These are phyloP conservation scores for Fusarium devonianum DNA, from an alignment of 2,329 filamentous ascomycete genomes.

Conservation along the genomic window DNA sequence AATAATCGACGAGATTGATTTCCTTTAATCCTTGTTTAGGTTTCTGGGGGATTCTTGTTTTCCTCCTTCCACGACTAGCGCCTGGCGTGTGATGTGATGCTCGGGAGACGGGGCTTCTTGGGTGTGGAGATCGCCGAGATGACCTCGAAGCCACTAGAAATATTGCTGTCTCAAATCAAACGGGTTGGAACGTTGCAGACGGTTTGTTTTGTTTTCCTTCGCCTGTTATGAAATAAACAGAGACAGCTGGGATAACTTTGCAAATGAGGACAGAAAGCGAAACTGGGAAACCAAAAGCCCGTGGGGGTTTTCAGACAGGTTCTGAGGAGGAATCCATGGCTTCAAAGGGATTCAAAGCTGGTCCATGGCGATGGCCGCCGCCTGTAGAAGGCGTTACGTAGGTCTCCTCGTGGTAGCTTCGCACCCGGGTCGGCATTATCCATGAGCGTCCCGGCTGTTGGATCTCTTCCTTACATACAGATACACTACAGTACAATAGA, in stretches of 20 bases:
- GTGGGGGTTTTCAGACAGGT: too few species aligned
- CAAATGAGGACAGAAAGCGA: not conserved
- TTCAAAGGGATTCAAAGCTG: too few species aligned
- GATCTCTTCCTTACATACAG: too few species aligned
- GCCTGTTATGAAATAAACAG: too few species aligned
- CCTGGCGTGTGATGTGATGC: conserved; percentile 29
- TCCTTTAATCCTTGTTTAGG: conserved; percentile 23
- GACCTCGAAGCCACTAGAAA: conserved; percentile 1
- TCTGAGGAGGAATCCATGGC: too few species aligned
- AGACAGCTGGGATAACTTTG: conserved; percentile 1
- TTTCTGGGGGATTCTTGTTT: conserved; percentile 29
- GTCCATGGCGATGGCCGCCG: not conserved
- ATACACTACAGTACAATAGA: too few species aligned
- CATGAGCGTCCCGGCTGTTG: too few species aligned
- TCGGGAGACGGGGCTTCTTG: conserved; percentile 21
- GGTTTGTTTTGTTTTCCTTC: conserved; percentile 14
- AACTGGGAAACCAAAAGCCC: too few species aligned
- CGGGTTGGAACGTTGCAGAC: conserved; percentile 6
- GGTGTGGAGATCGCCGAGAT: conserved; percentile 18
- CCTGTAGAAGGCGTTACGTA: conserved; percentile 26
- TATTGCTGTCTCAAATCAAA: conserved; percentile 20
- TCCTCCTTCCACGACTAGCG: conserved; percentile 24
- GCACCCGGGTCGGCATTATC: conserved; percentile 2
- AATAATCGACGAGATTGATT: conserved; percentile 22
- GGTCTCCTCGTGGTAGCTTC: not conserved